Base-by-base conservation (phyloP, 1,139 yeast genomes). In the Pichia sp. region DNA sequence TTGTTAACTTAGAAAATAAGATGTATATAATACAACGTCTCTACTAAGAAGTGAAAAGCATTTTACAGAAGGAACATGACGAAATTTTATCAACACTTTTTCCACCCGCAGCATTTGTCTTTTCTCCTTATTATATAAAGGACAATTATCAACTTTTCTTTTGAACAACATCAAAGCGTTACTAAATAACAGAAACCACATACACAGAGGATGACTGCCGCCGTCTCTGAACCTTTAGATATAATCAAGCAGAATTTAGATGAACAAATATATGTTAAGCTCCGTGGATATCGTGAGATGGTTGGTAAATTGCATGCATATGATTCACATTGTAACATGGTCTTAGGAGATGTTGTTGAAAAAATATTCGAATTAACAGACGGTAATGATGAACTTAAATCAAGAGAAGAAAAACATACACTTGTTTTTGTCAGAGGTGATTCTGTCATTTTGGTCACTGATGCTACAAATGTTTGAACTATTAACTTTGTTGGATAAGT, bases 401-500 rank as follows among this genome's bases (percentile, higher is more conserved):
- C 75, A 9, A 65, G 64, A 24, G 83, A 81, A 37, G 87, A 86
- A 61, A 71, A 73, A 50, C 77, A 89, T 24, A 96, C 87, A 48
- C 86, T 94, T 92, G 82, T 94, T 41, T 92, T 90, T 67, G 92
- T 94, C 23, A 80, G 98, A 69, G 98, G 98, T 22, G 97, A 92
- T 66, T 82, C 95, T 5, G 97, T 90, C 40, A 87, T 92, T 45
- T 73, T 89, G 16, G 60, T 60, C 9, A 53, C 59, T 22, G 64
- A 60, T 45, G 61, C 60, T 22, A 46, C 59, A 6, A 58, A 58
- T 35, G 50, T 55, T 29, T 58, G 27, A 33, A 12, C 30, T 28
- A 8, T 22, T 20, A 16, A n/a, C n/a, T 33, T 8, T n/a, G 16
- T 26, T 22, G 25, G 4, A 9, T 6, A 22, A n/a, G 11, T 24